Percentiles rank a stretch among this genome's conserved stretches.
phyloP scores from a whole-genome alignment of 805 yeast genomes.

The Lipomyces lipofer region DNA sequence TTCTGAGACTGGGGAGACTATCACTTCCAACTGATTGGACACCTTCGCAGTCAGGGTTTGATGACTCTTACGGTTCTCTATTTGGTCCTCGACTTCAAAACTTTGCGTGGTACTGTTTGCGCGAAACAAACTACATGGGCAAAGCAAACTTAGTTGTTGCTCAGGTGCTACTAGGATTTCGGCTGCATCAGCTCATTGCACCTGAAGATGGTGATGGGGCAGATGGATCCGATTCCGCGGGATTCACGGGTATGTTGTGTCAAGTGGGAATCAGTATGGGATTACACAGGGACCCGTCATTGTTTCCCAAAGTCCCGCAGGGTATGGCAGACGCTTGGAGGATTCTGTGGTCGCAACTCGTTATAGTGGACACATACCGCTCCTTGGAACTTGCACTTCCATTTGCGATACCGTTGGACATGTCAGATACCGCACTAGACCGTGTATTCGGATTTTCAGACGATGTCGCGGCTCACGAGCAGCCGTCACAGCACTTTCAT shows the following conservation, averaged over 20 bases:
- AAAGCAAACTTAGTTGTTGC: constrained; percentile 21
- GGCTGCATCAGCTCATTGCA: constrained; percentile 30
- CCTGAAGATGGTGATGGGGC: constrained; percentile 32
- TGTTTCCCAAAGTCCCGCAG: constrained; percentile 27
- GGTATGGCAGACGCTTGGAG: constrained; percentile 32
- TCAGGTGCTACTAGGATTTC: constrained; percentile 31
- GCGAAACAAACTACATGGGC: constrained; percentile 15
- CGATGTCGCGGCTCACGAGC: constrained; percentile 11
- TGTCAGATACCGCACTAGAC: constrained; percentile 20
- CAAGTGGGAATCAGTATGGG: constrained; percentile 36
- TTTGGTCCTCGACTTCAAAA: constrained; percentile 10
- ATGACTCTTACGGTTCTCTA: constrained; percentile 15
- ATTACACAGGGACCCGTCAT: constrained; percentile 36
- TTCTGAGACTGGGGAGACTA: constrained; percentile 31
- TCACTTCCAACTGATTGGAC: constrained; percentile 30
- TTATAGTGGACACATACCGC: constrained; percentile 31
- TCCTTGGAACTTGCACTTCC: constrained; percentile 29
- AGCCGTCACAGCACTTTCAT: constrained; percentile 18
- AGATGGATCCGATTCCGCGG: constrained; percentile 28
- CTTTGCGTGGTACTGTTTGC: constrained; percentile 25
- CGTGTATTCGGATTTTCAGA: constrained; percentile 2
- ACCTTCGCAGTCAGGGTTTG: constrained; percentile 25
- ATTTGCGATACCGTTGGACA: constrained; percentile 21
- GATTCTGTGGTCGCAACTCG: constrained; percentile 33
- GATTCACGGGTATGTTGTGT: constrained; percentile 29